Base-by-base conservation (phyloP, 768 basidiomycete genomes). In the Russula foetens region DNA sequence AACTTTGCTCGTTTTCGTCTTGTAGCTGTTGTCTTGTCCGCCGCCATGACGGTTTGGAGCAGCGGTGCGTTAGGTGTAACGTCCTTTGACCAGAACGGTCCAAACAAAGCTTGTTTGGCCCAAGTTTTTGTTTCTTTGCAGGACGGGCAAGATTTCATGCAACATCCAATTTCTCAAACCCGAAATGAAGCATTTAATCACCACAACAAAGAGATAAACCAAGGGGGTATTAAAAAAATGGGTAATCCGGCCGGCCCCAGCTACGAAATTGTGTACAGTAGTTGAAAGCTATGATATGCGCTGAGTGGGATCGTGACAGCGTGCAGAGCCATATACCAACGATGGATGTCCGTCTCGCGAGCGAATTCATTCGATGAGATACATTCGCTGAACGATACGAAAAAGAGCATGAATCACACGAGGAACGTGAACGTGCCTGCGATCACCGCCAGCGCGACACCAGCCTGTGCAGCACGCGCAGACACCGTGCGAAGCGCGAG, bases 391-490 rank as follows among this genome's bases (percentile, higher is more conserved):
- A 23, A 17, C 28, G 15, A 7, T 39, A 48, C 23, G 24, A 51
- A 52, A 23, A 14, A 23, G 11, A 14, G 23, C 14, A 23, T 38
- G 7, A 33, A 21, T 64, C 44, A 66, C 35, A 59, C 41, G 9
- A 58, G n/a, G 29, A 64, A 43, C n/a, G 56, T 60, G 44, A 66
- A 58, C 11, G 56, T 47, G 38, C 41, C 47, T 5, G 64, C 64
- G 26, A 64, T 41, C 17, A 58, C 43, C 5, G 59, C 48, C 19
- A 66, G 59, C 2, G 65, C 59, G 7, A 56, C 43, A n/a, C 58
- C 53, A 1, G 55, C 63, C 24, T 49, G 51, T 11, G 53, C 51
- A 0, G 59, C 56, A 39, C 41, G 46, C 24, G 59, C 17, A 28
- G 63, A 53, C n/a, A 44, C 24, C n/a, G 35, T 52, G 9, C 54